phyloP scores from a whole-genome alignment of 345 rosid genomes.

The Ceriops zippeliana region DNA sequence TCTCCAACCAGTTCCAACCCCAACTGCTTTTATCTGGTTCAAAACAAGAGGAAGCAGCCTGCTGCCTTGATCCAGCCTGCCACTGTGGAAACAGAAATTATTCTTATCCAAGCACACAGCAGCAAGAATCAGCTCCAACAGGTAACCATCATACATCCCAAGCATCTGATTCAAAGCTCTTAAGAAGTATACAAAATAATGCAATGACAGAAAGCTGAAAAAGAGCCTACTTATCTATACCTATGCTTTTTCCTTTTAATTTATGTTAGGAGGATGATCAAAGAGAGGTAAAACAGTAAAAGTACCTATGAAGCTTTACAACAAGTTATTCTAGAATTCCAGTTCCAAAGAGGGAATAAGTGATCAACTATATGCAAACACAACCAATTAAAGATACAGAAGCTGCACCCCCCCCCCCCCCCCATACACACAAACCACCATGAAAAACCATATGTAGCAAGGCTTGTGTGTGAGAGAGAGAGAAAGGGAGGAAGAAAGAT shows the following conservation, averaged over 20 bases:
- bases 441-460: background rate
- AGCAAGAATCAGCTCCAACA: background rate
- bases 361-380: too few relatives aligned
- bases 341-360: too few relatives aligned
- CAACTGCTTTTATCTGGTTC: conserved; percentile 95
- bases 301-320: too few relatives aligned
- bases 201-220: too few relatives aligned
- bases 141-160: background rate
- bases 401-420: too few relatives aligned
- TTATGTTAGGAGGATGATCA: background rate
- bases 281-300: background rate
- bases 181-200: too few relatives aligned
- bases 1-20: conserved; percentile 99
- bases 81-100: conserved; percentile 50
- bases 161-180: background rate
- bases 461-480: too few relatives aligned
- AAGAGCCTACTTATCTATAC: too few relatives aligned
- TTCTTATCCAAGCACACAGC: background rate
- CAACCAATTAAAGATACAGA: too few relatives aligned
- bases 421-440: too few relatives aligned
- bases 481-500: too few relatives aligned
- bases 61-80: conserved; percentile 90
- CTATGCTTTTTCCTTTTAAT: background rate
- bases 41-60: conserved; percentile 57
- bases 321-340: too few relatives aligned